Base-by-base conservation (phyloP, 805 yeast genomes). In the Ogataea dorogensis region DNA sequence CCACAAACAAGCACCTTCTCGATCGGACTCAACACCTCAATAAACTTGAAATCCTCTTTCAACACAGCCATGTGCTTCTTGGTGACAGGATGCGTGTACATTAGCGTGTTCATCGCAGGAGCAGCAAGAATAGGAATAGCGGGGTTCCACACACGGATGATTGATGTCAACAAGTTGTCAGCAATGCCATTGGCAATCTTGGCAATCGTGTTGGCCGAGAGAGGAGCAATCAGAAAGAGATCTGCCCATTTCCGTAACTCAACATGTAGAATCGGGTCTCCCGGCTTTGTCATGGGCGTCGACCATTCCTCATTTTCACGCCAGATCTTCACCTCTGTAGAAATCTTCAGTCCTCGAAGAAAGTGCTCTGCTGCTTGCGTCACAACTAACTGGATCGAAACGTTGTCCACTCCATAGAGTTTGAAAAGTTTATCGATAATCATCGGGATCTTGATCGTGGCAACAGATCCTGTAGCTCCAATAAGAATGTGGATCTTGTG, bases 191-290 rank as follows among this genome's bases (percentile, higher is more conserved):
- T 67, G 0, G 96, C 80, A 34, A 93, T 81, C 54, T 93, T 93
- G 10, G 96, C 81, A 32, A 91, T 66, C 0, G 98, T 83, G 59
- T 93, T 93, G 5, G 98, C 97, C 11, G 95, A 82, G 48, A 91
- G 67, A 10, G 98, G 98, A n/a, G 96, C 95, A 28, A 91, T 83
- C 15, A 93, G 73, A 31, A 93, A 69, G 27, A 93, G 79, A 62
- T 91, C 97, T 1, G 98, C 98, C 98, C 98, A 91, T 46, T 95
- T 78, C 42, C 98, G 79, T 42, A 91, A 68, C 64, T 93, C 98
- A 49, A 91, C 88, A 63, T 91, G 98, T 46, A 93, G 68, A 23
- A 93, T 95, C 1, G 98, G 97, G 60, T 93, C 98, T 50, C 80
- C 79, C 83, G 97, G 91, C n/a, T 81, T 77, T 21, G 67, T 66